Evolutionary conservation across 441 rosid genomes (phyloP).

Genomic region (Adansonia gregorii): DNA sequence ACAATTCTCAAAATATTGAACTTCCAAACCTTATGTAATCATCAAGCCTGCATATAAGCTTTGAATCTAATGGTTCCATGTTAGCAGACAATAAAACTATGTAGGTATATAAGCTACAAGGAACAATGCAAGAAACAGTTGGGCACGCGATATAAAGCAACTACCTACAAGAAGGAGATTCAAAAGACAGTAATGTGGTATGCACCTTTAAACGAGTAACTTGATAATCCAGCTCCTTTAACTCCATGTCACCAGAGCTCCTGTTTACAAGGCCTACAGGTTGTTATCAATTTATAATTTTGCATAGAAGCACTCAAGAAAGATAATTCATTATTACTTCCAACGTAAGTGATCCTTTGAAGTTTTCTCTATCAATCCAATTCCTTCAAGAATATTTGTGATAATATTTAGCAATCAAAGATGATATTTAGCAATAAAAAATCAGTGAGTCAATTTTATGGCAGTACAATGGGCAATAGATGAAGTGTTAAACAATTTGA

Average conservation of each 20-base stretch:
- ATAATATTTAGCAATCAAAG: slow-evolving; percentile 33
- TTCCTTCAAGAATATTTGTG: slow-evolving; percentile 88
- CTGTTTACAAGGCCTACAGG: slow-evolving; percentile 42
- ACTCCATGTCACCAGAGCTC: slow-evolving; percentile 55
- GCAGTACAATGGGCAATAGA: background rate
- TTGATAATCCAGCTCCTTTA: slow-evolving; percentile 49
- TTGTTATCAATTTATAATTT: slow-evolving; percentile 29
- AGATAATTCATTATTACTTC: slow-evolving; percentile 53
- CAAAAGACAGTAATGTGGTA: slow-evolving; percentile 10
- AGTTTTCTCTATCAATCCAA: slow-evolving; percentile 83
- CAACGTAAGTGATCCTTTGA: slow-evolving; percentile 79
- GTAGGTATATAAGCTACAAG: background rate
- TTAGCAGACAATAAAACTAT: background rate
- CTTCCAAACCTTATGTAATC: slow-evolving; percentile 64
- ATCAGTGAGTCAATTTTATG: background rate
- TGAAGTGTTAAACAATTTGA: background rate
- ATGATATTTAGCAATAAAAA: background rate
- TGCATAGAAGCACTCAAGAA: slow-evolving; percentile 22
- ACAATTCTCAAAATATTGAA: slow-evolving; percentile 22
- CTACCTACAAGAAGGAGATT: background rate
- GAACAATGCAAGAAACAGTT: background rate
- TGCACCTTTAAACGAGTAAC: slow-evolving; percentile 44
- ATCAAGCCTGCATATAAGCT: slow-evolving; percentile 56
- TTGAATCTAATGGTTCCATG: slow-evolving; percentile 36
- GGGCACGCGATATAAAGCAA: background rate